Conservation (phyloP, 2,329 filamentous ascomycete species). For the Myriosclerotinia curreyana region DNA sequence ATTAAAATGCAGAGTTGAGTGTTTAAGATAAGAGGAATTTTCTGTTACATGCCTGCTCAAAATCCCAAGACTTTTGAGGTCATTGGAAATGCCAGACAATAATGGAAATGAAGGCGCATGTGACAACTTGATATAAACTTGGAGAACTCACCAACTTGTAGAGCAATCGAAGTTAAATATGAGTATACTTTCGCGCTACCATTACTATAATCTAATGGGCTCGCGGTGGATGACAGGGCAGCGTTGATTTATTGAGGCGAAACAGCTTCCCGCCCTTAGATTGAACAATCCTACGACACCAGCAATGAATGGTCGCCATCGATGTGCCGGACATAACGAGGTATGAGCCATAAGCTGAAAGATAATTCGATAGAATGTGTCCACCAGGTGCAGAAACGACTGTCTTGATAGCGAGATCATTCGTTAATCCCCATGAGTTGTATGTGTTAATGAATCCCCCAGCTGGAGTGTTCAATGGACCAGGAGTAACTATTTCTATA, state of each 20-base stretch:
- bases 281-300: neutral
- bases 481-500: neutral
- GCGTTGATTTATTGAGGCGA: neutral
- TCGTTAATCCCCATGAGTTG: neutral
- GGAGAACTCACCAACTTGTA: neutral
- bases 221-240: constrained; percentile 3
- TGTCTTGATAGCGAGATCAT: neutral
- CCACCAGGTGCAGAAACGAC: neutral
- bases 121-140: neutral
- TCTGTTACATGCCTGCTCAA: neutral
- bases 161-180: constrained; percentile 9
- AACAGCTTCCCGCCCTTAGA: neutral
- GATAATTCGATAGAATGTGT: neutral
- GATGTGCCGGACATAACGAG: neutral
- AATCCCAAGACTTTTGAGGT: neutral
- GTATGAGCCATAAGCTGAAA: neutral
- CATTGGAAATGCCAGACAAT: neutral
- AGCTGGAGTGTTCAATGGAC: neutral
- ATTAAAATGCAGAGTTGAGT: neutral
- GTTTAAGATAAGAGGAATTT: neutral
- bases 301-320: neutral
- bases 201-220: constrained; percentile 10
- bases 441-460: neutral
- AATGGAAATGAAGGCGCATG: neutral
- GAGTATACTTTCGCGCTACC: neutral